Evolutionary conservation across 176 grass and related monocot species (phyloP), one percentile per base, ranked within the genome.

Genomic region (Musa troglodytarum): DNA sequence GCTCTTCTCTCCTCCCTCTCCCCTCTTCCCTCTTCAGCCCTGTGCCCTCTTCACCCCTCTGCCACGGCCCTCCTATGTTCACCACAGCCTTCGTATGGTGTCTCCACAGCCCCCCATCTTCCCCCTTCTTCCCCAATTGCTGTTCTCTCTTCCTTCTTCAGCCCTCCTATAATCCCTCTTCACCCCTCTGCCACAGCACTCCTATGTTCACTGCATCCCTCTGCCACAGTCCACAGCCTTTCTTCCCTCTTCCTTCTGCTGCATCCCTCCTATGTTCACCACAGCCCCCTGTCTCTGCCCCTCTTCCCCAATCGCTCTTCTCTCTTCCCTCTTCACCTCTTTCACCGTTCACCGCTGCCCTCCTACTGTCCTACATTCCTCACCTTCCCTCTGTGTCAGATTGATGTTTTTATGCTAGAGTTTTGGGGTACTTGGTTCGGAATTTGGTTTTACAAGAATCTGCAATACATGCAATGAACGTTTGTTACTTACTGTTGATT

Each of bases 101-200:
- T 34, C 29, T 34, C 29, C 29, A 34, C 29, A 34, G 29, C 29
- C 17, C 19, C 16, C 17, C 7, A 7, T 62, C 58, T 62, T 90
- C 85, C 1, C 91, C 88, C 66, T 86, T 90, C 78, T 82, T 78
- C 82, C 75, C 6, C 79, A 56, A 78, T 65, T 74, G 20, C 80
- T 88, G 4, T 77, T 79, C 72, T 86, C 81, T 78, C 76, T 79
- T 52, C 34, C 83, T 59, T 82, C 77, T 62, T 62, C 7, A 17
- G 5, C 57, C 17, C 16, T 17, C 17, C 57, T 61, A 61, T n/a
- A 2, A 20, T 61, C 17, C 57, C 57, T 19, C 1, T 15, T 16
- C 16, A 15, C 16, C 17, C 15, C 1, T 61, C 57, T 61, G 53
- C 73, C 54, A 25, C 12, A 77, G 53, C 22, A 22, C 22, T 22